phyloP scores from a whole-genome alignment of 495 filamentous ascomycete genomes.

The Penicillium desertorum region DNA sequence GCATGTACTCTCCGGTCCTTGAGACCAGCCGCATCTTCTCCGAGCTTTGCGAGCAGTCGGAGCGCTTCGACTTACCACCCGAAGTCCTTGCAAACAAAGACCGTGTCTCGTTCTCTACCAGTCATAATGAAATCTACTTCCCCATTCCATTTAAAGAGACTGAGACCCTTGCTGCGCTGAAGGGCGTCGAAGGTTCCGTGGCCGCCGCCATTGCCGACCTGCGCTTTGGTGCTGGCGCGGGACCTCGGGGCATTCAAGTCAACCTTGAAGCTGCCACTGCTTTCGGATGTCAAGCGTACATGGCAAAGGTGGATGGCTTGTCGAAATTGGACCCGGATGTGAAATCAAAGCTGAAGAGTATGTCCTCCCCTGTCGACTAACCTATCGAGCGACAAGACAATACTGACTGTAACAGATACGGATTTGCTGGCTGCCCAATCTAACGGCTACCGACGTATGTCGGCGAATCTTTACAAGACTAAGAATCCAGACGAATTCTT shows the following conservation, averaged over 20 bases:
- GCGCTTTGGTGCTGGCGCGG: slow-evolving; percentile 39
- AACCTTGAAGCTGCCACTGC: slow-evolving; percentile 63
- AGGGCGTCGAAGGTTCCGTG: slow-evolving; percentile 67
- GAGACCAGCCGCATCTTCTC: slow-evolving; percentile 48
- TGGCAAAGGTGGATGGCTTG: slow-evolving; percentile 69
- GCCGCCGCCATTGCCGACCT: slow-evolving; percentile 63
- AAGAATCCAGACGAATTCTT: slow-evolving; percentile 64
- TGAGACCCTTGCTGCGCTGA: slow-evolving; percentile 64
- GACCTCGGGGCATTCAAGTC: slow-evolving; percentile 52
- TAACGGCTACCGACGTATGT: slow-evolving; percentile 69
- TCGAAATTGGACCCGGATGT: slow-evolving; percentile 61
- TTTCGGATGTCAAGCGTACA: slow-evolving; percentile 70
- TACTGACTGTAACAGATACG: slow-evolving; percentile 54
- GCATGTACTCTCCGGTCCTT: slow-evolving; percentile 40
- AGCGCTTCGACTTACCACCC: slow-evolving; percentile 38
- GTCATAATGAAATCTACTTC: slow-evolving; percentile 49
- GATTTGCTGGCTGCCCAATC: slow-evolving; percentile 70
- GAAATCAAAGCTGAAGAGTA: slow-evolving; percentile 63
- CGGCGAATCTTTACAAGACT: slow-evolving; percentile 73
- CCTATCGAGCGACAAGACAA: slow-evolving; percentile 1
- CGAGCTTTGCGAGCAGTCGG: slow-evolving; percentile 41
- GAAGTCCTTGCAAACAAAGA: slow-evolving; percentile 38
- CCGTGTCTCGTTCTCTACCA: slow-evolving; percentile 42
- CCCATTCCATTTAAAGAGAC: slow-evolving; percentile 72
- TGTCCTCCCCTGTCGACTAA: slow-evolving; percentile 14